Conservation (phyloP, 2,329 filamentous ascomycete genomes). For the Exophiala xenobiotica region DNA sequence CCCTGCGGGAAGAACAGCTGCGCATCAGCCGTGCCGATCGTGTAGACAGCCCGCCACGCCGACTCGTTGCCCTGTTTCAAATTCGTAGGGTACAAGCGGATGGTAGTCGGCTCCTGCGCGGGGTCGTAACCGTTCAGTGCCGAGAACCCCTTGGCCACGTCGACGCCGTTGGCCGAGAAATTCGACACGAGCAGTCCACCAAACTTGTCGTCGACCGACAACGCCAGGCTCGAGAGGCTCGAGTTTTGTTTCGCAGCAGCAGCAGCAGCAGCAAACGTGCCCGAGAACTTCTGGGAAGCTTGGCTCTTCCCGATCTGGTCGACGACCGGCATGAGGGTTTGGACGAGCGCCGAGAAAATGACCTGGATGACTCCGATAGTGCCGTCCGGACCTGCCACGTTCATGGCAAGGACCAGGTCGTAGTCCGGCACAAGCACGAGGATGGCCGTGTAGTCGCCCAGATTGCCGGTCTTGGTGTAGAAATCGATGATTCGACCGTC, state of each 20-base stretch:
- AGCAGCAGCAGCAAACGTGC: not conserved
- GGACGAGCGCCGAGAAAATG: constrained; percentile 1
- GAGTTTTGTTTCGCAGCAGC: no score
- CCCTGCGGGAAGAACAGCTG: constrained; percentile 11
- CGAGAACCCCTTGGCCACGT: not conserved
- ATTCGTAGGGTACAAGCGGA: constrained; percentile 2
- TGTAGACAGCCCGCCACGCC: constrained; percentile 8
- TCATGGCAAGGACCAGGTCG: constrained; percentile 10
- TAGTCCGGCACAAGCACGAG: constrained; percentile 16
- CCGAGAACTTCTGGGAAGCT: constrained; percentile 4
- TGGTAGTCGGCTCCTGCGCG: not conserved
- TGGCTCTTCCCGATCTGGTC: constrained; percentile 4
- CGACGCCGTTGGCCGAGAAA: constrained; percentile 3
- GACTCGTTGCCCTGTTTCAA: constrained; percentile 1
- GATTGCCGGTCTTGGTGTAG: constrained; percentile 10
- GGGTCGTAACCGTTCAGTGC: not conserved
- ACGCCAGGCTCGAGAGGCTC: not conserved
- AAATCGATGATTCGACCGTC: constrained; percentile 8
- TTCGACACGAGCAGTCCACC: constrained; percentile 4
- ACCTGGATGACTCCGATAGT: not conserved
- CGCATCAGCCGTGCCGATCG: not conserved
- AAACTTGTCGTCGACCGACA: constrained; percentile 8
- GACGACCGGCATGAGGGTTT: constrained; percentile 5
- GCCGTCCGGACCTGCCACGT: not conserved
- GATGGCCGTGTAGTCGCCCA: constrained; percentile 4